Percentiles rank a stretch among this genome's conserved stretches.
phyloP scores from a whole-genome alignment of 345 rosid genomes.

The rapeseed (Brassica napus) region Da-Ae NC_063446.1:55144501-55145000 shows the following conservation, averaged over 20 bases:
- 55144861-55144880: constrained; percentile 43
- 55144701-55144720: constrained; percentile 54
- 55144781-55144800: constrained; percentile 52
- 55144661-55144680: neutral
- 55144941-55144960: constrained; percentile 48
- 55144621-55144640: constrained; percentile 67
- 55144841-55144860: constrained; percentile 32
- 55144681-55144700: constrained; percentile 24
- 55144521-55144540: constrained; percentile 78
- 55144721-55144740: constrained; percentile 76
- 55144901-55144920: constrained; percentile 65
- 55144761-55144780: constrained; percentile 56
- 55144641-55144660: neutral
- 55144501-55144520: constrained; percentile 81
- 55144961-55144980: constrained; percentile 5
- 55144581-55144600: constrained; percentile 76
- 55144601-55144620: constrained; percentile 72
- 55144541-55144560: constrained; percentile 77
- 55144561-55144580: constrained; percentile 65
- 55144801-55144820: constrained; percentile 42
- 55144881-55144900: constrained; percentile 55
- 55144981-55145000: constrained; percentile 27
- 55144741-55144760: constrained; percentile 72
- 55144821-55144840: constrained; percentile 29
- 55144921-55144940: constrained; percentile 57